Percentiles rank a stretch among this genome's conserved stretches.
These are phyloP conservation scores for Aspergillus steynii DNA, from an alignment of 495 filamentous ascomycete species.

Conservation along the genomic window DNA sequence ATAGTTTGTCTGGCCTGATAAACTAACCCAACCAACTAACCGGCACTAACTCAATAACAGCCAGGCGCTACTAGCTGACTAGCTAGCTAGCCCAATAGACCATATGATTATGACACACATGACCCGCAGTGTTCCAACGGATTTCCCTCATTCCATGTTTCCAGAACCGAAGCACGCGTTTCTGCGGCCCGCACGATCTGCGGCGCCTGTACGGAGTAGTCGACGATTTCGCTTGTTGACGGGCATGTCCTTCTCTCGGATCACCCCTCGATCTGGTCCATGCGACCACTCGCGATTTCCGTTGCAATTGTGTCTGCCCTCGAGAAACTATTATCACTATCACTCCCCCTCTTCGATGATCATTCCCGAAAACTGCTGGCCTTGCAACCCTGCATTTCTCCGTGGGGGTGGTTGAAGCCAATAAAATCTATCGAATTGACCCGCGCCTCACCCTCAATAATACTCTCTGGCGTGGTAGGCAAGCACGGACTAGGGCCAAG, in stretches of 20 bases:
- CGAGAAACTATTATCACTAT: not conserved
- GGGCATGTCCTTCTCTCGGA: too few species aligned
- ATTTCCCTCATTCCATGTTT: slow-evolving; percentile 4
- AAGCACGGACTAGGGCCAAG: not conserved
- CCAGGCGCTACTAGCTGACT: too few species aligned
- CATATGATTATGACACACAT: slow-evolving; percentile 1
- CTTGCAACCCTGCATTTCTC: slow-evolving; percentile 1
- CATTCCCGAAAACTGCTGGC: slow-evolving; percentile 4
- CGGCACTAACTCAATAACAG: not conserved
- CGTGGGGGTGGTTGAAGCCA: slow-evolving; percentile 8
- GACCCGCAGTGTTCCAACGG: slow-evolving; percentile 7
- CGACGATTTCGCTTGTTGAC: not conserved
- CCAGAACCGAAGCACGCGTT: slow-evolving; percentile 6
- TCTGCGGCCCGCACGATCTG: slow-evolving; percentile 11
- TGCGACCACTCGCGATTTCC: not conserved
- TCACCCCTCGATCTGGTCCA: not conserved
- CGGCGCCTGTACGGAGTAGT: not conserved
- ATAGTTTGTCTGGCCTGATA: not conserved
- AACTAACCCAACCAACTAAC: not conserved
- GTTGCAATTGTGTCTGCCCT: not conserved
- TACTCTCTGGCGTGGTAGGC: not conserved
- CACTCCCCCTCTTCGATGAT: not conserved
- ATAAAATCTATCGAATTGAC: not conserved
- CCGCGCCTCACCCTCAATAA: not conserved
- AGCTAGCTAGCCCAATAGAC: not conserved